Evolutionary conservation across 805 yeast genomes (phyloP).

Genomic region (Saccharomyces kudriavzevii): DNA sequence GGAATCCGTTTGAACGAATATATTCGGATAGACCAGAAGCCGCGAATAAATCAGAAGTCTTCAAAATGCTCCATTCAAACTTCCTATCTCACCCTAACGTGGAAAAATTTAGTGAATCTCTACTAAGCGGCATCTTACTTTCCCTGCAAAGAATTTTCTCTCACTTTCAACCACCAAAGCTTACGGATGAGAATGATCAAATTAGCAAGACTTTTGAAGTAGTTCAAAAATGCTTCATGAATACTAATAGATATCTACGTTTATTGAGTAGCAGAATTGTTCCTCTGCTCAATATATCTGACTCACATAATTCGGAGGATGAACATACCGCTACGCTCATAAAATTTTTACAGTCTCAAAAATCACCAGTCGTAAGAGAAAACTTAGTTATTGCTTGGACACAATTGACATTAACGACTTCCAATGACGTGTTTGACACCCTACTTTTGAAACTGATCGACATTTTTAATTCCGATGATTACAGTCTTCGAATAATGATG

Average conservation of each 20-base stretch:
- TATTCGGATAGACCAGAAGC: conserved; percentile 28
- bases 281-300: conserved; percentile 40
- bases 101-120: conserved; percentile 19
- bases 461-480: conserved; percentile 54
- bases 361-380: conserved; percentile 42
- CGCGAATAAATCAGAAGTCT: conserved; percentile 14
- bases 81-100: conserved; percentile 20
- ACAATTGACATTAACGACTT: conserved; percentile 51
- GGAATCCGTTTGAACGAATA: conserved; percentile 11
- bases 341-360: conserved; percentile 33
- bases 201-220: conserved; percentile 30
- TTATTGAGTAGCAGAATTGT: conserved; percentile 43
- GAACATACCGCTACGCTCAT: conserved; percentile 40
- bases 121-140: conserved; percentile 38
- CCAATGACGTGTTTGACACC: conserved; percentile 62
- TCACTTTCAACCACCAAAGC: conserved; percentile 44
- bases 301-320: conserved; percentile 35
- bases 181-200: conserved; percentile 11
- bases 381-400: conserved; percentile 55
- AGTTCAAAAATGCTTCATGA: conserved; percentile 33
- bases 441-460: conserved; percentile 58
- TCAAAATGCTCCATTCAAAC: conserved; percentile 20
- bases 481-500: conserved; percentile 52
- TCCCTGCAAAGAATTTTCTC: conserved; percentile 42
- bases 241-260: conserved; percentile 48